Percentiles rank a stretch among this genome's conserved stretches.
These are phyloP conservation scores for Polytolypa hystricis DNA, from an alignment of 2,329 filamentous ascomycete genomes.

Conservation along the genomic window DNA sequence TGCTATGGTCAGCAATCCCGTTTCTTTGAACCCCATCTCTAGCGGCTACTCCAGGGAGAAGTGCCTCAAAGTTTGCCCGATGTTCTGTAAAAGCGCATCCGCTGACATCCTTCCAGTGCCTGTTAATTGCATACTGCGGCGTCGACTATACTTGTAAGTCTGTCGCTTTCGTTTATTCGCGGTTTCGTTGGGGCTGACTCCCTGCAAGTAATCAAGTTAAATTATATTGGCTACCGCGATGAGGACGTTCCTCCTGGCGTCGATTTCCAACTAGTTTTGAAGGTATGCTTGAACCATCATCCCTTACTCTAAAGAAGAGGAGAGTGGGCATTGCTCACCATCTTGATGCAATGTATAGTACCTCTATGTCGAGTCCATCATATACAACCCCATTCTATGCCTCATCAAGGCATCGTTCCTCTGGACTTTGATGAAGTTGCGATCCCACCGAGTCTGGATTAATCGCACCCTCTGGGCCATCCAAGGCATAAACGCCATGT, in stretches of 20 bases:
- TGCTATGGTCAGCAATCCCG: neutral
- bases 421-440: neutral
- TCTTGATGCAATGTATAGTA: no score
- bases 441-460: neutral
- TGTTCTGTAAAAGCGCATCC: no score
- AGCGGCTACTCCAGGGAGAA: no score
- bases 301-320: no score
- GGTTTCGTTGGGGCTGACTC: neutral
- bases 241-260: neutral
- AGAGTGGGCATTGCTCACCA: no score
- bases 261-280: no score
- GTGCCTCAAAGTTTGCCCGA: no score
- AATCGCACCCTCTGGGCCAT: neutral
- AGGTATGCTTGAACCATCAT: no score
- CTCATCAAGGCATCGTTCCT: slow-evolving; percentile 2
- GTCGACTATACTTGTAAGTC: neutral
- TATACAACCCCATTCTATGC: slow-evolving; percentile 2
- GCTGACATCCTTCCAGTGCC: no score
- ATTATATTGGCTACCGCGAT: neutral
- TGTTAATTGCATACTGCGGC: neutral
- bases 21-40: no score
- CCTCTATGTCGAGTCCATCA: neutral
- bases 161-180: neutral
- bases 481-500: neutral
- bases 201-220: neutral